Evolutionary conservation across 495 filamentous ascomycete species (phyloP).

Genomic region (Penicillium verhagenii): DNA sequence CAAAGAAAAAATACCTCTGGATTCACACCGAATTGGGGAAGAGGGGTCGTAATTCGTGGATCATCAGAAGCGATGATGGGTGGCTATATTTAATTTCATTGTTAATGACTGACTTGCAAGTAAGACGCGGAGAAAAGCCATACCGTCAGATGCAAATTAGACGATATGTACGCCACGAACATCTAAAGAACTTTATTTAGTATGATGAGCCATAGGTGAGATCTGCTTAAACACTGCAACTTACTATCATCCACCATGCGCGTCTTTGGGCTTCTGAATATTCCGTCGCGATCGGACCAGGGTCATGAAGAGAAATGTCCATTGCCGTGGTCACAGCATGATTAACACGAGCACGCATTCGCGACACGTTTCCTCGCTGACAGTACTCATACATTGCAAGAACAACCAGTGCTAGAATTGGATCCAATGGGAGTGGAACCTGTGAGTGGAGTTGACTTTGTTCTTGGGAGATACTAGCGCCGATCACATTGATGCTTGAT

Average conservation of each 20-base stretch:
- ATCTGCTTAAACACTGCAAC: constrained; percentile 22
- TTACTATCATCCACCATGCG: constrained; percentile 55
- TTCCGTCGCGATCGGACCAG: constrained; percentile 30
- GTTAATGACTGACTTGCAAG: background rate
- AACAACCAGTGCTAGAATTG: constrained; percentile 47
- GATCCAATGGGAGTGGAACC: constrained; percentile 44
- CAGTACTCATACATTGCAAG: constrained; percentile 55
- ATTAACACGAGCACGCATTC: constrained; percentile 49
- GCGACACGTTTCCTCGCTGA: constrained; percentile 52
- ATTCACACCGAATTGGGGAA: constrained; percentile 41
- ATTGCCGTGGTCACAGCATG: constrained; percentile 48
- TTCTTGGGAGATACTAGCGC: constrained; percentile 33
- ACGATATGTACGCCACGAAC: constrained; percentile 18
- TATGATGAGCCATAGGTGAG: constrained; percentile 27
- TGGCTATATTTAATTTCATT: constrained; percentile 19
- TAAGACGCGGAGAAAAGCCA: constrained; percentile 3
- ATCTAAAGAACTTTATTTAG: constrained; percentile 33
- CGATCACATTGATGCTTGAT: constrained; percentile 19
- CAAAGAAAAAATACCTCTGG: constrained; percentile 35
- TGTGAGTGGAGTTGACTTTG: constrained; percentile 41
- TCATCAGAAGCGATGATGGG: constrained; percentile 44
- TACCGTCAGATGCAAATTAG: constrained; percentile 17
- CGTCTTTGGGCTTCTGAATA: constrained; percentile 47
- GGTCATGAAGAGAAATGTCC: constrained; percentile 43
- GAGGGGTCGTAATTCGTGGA: constrained; percentile 46